A percentile compares a stretch with the other conserved stretches of the same genome.
These are phyloP conservation scores for Sporothrix mexicana DNA, from an alignment of 2,329 filamentous ascomycete genomes.

Conservation along the genomic window DNA sequence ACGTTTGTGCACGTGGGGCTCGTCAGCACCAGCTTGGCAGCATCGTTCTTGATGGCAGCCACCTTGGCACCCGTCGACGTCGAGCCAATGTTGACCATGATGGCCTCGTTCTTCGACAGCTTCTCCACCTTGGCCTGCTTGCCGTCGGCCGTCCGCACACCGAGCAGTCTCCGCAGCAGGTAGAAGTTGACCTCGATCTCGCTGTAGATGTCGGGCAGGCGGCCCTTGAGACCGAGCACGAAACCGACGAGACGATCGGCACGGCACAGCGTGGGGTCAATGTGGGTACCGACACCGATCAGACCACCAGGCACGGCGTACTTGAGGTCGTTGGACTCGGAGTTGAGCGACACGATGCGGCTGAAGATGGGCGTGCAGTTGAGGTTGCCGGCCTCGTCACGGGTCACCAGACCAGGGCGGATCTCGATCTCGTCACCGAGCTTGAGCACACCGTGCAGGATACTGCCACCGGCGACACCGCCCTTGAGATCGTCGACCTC, in stretches of 20 bases:
- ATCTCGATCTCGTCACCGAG: conserved; percentile 98
- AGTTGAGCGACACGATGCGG: conserved; percentile 91
- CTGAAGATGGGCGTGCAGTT: conserved; percentile 98
- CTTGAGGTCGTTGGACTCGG: conserved; percentile 97
- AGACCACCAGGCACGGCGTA: conserved; percentile 97
- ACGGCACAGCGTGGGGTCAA: conserved; percentile 97
- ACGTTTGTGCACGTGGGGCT: conserved; percentile 96
- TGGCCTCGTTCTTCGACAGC: conserved; percentile 95
- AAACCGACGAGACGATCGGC: conserved; percentile 98
- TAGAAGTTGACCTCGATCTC: conserved; percentile 99
- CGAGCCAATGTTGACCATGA: conserved; percentile 99
- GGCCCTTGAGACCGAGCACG: conserved; percentile 92
- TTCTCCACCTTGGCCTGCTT: conserved; percentile 99
- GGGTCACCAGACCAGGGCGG: conserved; percentile 95
- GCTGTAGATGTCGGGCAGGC: conserved; percentile 94
- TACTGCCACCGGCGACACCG: conserved; percentile 96
- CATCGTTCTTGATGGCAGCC: conserved; percentile 95
- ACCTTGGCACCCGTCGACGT: conserved; percentile 98
- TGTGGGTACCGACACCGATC: conserved; percentile 96
- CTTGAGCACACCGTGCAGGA: conserved; percentile 95
- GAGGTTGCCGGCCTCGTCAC: conserved; percentile 90
- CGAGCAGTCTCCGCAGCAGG: conserved; percentile 88
- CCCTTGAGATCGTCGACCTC: conserved; percentile 99
- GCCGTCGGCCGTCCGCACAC: conserved; percentile 96
- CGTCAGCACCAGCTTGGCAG: conserved; percentile 90